phyloP scores from a whole-genome alignment of 352 stramenopile genomes.

The Phytophthora pluvialis region DNA sequence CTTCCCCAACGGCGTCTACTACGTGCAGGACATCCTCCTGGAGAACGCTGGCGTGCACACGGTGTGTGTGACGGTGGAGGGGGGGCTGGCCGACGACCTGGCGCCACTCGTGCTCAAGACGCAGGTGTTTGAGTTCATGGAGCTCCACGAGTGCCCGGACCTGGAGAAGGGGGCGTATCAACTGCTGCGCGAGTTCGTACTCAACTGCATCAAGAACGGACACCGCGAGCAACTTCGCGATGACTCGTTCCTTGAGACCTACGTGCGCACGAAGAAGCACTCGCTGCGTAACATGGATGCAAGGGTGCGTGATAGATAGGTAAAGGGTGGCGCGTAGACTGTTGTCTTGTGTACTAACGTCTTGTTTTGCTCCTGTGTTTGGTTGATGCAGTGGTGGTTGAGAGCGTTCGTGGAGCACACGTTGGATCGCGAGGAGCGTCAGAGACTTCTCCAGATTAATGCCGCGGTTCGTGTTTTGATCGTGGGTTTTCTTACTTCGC shows the following conservation, averaged over 20 bases:
- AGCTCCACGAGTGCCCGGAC: constrained; percentile 69
- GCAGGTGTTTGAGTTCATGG: constrained; percentile 85
- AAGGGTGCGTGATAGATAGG: constrained; percentile 41
- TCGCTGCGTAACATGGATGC: constrained; percentile 73
- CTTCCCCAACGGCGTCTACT: constrained; percentile 84
- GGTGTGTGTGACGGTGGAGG: constrained; percentile 65
- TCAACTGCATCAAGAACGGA: constrained; percentile 46
- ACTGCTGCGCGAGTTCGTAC: constrained; percentile 63
- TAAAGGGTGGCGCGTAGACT: neutral
- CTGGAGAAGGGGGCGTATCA: constrained; percentile 59
- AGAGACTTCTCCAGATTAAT: constrained; percentile 54
- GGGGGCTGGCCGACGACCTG: constrained; percentile 53
- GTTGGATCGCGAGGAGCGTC: constrained; percentile 62
- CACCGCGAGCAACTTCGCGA: constrained; percentile 61
- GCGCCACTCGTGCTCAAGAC: constrained; percentile 66
- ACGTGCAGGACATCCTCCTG: constrained; percentile 78
- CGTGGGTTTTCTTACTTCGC: neutral
- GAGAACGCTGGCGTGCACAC: constrained; percentile 67
- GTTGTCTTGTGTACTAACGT: constrained; percentile 7
- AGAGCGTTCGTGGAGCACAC: constrained; percentile 76
- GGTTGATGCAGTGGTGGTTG: constrained; percentile 68
- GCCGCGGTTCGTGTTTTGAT: constrained; percentile 35
- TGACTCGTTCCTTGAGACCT: constrained; percentile 62
- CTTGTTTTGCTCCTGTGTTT: constrained; percentile 5
- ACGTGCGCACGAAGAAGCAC: constrained; percentile 64